Evolutionary conservation across 208 protist genomes (phyloP).

Genomic region (Trichomonas vaginalis): DNA sequence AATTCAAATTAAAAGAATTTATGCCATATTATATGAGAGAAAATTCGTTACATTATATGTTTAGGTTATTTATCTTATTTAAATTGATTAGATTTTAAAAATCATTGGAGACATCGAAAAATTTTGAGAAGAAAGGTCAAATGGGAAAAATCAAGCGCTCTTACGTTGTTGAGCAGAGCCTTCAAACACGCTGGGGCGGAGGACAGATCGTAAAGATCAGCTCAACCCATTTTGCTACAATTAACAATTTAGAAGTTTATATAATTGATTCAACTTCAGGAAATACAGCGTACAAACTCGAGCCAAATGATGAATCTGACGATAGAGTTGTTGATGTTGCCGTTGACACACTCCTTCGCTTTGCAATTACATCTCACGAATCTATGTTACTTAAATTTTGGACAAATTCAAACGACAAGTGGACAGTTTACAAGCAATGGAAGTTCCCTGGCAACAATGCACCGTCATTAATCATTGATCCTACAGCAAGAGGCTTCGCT

Average conservation of each 20-base stretch:
- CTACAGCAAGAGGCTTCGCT: neutral
- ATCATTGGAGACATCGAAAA: neutral
- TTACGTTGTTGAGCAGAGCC: neutral
- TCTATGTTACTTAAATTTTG: neutral
- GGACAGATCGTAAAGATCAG: neutral
- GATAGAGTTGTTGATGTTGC: neutral
- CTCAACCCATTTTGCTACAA: neutral
- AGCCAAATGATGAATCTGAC: neutral
- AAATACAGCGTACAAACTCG: neutral
- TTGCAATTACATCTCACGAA: neutral
- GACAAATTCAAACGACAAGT: neutral
- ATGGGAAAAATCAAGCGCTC: neutral
- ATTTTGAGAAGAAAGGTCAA: neutral
- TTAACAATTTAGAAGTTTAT: neutral
- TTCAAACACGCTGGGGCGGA: neutral
- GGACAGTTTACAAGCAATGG: neutral
- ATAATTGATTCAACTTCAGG: constrained; percentile 3
- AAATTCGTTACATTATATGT: neutral
- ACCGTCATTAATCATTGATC: neutral
- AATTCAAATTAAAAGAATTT: neutral
- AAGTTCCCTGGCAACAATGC: neutral
- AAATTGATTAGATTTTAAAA: neutral
- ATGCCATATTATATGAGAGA: neutral
- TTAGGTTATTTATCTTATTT: neutral
- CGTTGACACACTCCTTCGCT: neutral